Evolutionary conservation across 345 rosid species (phyloP).

Genomic region (Eucalyptus rudis): DNA sequence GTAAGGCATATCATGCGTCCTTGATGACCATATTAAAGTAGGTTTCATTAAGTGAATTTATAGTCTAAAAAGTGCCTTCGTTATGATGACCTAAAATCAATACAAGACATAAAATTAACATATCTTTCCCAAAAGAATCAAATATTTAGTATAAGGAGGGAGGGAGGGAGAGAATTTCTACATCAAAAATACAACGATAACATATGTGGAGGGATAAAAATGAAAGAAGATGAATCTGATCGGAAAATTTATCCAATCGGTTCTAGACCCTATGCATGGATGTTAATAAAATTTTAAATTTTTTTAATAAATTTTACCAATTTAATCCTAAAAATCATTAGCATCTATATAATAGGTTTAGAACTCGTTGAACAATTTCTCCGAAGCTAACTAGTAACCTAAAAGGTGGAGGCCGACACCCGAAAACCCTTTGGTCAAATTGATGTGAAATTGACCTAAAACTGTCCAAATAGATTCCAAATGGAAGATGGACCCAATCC

Average conservation of each 20-base stretch:
- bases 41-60: not conserved
- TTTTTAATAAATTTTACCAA: not conserved
- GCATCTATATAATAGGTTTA: not conserved
- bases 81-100: not conserved
- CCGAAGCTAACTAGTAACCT: fast-evolving
- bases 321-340: not conserved
- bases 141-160: not conserved
- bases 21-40: not conserved
- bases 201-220: not conserved
- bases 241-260: fast-evolving
- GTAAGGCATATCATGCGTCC: not conserved
- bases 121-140: not conserved
- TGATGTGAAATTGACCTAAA: not conserved
- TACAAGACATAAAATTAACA: not conserved
- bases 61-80: not conserved
- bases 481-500: not conserved
- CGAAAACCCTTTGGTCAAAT: not conserved
- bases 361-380: fast-evolving
- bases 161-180: not conserved
- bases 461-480: not conserved
- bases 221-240: not conserved
- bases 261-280: not conserved
- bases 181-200: not conserved
- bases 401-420: not conserved
- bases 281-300: not conserved